These are phyloP conservation scores for Flammula alnicola DNA, from an alignment of 1,284 basidiomycete genomes.

Conservation along the genomic window DNA sequence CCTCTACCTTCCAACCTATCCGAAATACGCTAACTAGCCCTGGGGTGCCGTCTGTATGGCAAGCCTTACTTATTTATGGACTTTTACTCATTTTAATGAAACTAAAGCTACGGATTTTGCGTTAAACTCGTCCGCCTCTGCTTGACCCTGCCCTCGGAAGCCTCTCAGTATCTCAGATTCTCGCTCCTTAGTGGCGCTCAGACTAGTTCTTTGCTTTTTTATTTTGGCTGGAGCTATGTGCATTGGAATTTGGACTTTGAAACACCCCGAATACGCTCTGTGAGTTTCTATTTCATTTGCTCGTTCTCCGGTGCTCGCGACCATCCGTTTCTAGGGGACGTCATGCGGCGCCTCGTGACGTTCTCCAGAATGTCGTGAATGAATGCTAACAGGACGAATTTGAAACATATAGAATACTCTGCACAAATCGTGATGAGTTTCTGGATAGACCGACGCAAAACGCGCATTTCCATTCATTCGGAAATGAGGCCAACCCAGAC, in stretches of 20 bases:
- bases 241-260: constrained; percentile 74
- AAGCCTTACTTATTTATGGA: constrained; percentile 18
- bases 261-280: constrained; percentile 78
- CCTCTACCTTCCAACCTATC: constrained; percentile 5
- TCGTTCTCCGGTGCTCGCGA: not conserved
- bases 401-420: constrained; percentile 58
- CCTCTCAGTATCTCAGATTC: no score
- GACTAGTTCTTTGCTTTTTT: constrained; percentile 6
- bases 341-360: not conserved
- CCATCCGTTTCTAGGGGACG: not conserved
- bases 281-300: constrained; percentile 51
- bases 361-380: no score
- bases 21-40: constrained; percentile 14
- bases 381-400: not conserved
- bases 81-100: constrained; percentile 24
- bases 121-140: constrained; percentile 9
- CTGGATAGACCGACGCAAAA: constrained; percentile 66
- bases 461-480: constrained; percentile 67
- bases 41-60: constrained; percentile 13
- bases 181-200: constrained; percentile 18
- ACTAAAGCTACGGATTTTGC: constrained; percentile 33
- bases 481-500: constrained; percentile 30
- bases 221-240: constrained; percentile 56
- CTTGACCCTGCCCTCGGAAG: constrained; percentile 25
- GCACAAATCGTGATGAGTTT: constrained; percentile 77